Conservation (phyloP, 176 grass and related monocot species). For the Luzula sylvatica region DNA sequence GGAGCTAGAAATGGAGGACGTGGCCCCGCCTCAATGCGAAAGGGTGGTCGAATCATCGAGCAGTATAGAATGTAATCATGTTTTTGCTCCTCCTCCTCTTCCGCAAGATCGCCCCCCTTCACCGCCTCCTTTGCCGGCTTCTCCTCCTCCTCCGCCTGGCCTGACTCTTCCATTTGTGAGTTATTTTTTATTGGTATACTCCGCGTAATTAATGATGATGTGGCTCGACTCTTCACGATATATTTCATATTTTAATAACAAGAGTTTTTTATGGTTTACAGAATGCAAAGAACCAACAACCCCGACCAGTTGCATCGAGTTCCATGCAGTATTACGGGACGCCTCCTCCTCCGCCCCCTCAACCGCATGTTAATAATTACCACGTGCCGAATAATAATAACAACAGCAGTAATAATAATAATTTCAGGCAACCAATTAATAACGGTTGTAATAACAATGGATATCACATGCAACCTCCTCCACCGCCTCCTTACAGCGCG, state of each 20-base stretch:
- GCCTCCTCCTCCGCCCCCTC: constrained; percentile 22
- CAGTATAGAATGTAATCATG: constrained; percentile 15
- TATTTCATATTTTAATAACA: not conserved
- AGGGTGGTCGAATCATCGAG: not conserved
- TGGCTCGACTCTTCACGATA: not conserved
- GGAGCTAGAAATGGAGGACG: constrained; percentile 97
- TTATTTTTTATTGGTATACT: not conserved
- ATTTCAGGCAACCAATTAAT: constrained; percentile 12
- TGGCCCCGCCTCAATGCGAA: constrained; percentile 36
- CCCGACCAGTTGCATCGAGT: constrained; percentile 27
- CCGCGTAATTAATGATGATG: constrained; percentile 3
- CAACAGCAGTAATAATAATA: constrained; percentile 10
- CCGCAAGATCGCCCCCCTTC: constrained; percentile 74
- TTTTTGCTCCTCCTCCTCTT: constrained; percentile 59
- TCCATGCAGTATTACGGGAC: constrained; percentile 37
- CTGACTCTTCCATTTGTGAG: constrained; percentile 7
- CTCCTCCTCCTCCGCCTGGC: constrained; percentile 20
- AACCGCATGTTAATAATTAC: constrained; percentile 55
- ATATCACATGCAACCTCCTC: constrained; percentile 51
- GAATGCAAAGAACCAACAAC: constrained; percentile 61
- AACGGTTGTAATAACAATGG: constrained; percentile 36
- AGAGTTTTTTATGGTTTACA: constrained; percentile 29
- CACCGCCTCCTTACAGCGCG: constrained; percentile 54
- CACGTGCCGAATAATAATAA: constrained; percentile 15
- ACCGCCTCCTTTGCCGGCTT: constrained; percentile 79